Conservation (phyloP, 257 asterid genomes). For the Perilla frutescens region DNA sequence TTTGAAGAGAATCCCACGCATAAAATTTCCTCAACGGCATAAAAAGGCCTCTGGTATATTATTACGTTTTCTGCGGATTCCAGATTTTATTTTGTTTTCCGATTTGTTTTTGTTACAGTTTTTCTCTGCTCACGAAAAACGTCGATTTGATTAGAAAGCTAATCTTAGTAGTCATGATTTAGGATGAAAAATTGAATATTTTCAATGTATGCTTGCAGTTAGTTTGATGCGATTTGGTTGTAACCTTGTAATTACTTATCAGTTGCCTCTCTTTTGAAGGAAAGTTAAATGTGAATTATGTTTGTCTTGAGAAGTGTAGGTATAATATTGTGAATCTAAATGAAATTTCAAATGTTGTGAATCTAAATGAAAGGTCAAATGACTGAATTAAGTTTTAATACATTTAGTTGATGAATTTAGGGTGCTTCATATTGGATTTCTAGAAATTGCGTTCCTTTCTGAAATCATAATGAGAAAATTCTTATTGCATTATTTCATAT, state of each 20-base stretch:
- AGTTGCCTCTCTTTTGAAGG: slow-evolving; percentile 12
- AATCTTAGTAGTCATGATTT: background rate
- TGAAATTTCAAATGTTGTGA: background rate
- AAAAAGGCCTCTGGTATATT: slow-evolving; percentile 54
- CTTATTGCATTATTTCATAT: background rate
- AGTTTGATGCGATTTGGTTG: background rate
- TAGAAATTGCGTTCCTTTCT: slow-evolving; percentile 7
- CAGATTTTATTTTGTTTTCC: background rate
- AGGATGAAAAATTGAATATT: slow-evolving; percentile 6
- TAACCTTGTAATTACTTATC: background rate
- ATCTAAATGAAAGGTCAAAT: too few relatives aligned
- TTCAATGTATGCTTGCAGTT: background rate
- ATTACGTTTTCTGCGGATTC: background rate
- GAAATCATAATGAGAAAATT: slow-evolving; percentile 4
- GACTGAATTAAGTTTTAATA: background rate
- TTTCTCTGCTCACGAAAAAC: background rate
- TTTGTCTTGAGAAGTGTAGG: slow-evolving; percentile 1
- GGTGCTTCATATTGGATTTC: background rate
- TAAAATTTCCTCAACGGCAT: slow-evolving; percentile 85
- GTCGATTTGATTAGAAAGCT: background rate
- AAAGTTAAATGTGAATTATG: background rate
- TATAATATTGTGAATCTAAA: slow-evolving; percentile 3
- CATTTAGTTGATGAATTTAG: background rate
- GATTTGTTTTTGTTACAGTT: background rate
- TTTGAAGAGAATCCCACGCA: slow-evolving; percentile 87